Evolutionary conservation across 2,329 filamentous ascomycete species (phyloP), one percentile per base, ranked within the genome.

Genomic region (Septoria petroselini): DNA sequence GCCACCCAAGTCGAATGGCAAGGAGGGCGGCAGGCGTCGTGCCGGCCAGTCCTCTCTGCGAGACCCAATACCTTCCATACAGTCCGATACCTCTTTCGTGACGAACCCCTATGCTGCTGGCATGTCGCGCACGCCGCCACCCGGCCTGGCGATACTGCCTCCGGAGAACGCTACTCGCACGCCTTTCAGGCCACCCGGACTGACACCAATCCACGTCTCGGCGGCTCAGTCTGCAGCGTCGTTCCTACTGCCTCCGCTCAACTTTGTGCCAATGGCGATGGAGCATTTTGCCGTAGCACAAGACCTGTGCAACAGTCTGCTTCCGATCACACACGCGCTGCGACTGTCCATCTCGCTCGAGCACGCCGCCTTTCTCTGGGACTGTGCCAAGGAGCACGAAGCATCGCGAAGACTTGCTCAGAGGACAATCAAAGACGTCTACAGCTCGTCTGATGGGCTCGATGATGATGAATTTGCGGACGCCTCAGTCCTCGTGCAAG

Each of bases 391-490:
- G 65, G 90, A 97, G 61, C 76, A 80, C 39, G 84, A 91, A 17
- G 82, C 76, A 29, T 90, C 88, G 43, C 80, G 91, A 25, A 79
- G 80, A 46, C 70, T 96, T 11, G 91, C 93, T 8, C 85, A 88
- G 62, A 79, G 84, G 30, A 88, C 91, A 2, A 93, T 97, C 53
- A 80, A 86, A 34, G 89, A 95, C 61, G 91, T 96, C 1, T 96
- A 96, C 65, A 86, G 90, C 50, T 89, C 90, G 1, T 83, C 86
- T 45, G 91, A 96, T 68, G 88, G 88, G 15, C 91, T 97, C 82
- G 88, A 94, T 52, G 91, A 97, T 63, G 89, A 94, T 59, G 94
- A 93, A 75, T 98, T 96, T 66, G 82, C 86, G 58, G 93, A 97
- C 68, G 89, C 91, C 0, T 90, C 89, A 50, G 86, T 91, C 62